Percentiles rank a stretch among this genome's conserved stretches.
phyloP scores from a whole-genome alignment of 2,329 filamentous ascomycete genomes.

The Tolypocladium cylindrosporum region DNA sequence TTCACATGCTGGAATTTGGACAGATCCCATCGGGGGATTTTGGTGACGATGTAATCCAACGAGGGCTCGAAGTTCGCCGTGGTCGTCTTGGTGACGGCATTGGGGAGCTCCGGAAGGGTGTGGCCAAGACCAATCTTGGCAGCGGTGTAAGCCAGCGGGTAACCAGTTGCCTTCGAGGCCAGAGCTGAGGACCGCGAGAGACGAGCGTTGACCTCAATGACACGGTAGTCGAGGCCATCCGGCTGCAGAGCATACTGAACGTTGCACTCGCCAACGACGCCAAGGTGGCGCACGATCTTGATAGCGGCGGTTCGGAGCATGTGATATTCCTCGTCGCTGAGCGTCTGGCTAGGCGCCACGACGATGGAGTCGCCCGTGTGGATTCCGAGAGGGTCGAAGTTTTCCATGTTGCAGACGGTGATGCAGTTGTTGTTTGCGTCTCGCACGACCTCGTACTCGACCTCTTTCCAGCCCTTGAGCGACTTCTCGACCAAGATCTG shows the following conservation, averaged over 20 bases:
- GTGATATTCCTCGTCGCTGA: constrained; percentile 98
- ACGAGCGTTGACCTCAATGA: constrained; percentile 98
- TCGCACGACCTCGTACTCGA: constrained; percentile 96
- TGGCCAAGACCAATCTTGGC: constrained; percentile 97
- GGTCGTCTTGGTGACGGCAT: constrained; percentile 96
- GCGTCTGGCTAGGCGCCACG: constrained; percentile 89
- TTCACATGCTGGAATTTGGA: constrained; percentile 99
- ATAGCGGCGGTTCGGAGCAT: constrained; percentile 97
- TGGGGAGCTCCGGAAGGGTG: constrained; percentile 88
- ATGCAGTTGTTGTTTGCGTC: constrained; percentile 98
- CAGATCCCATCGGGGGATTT: constrained; percentile 97
- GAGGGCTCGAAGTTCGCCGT: constrained; percentile 98
- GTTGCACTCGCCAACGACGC: constrained; percentile 97
- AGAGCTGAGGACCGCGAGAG: constrained; percentile 94
- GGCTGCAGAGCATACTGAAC: constrained; percentile 96
- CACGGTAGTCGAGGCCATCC: constrained; percentile 92
- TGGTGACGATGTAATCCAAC: constrained; percentile 95
- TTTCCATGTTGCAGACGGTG: constrained; percentile 76
- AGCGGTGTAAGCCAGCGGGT: constrained; percentile 92
- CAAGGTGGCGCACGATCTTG: constrained; percentile 95
- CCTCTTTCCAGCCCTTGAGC: constrained; percentile 98
- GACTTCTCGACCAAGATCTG: constrained; percentile 98
- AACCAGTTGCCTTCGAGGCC: constrained; percentile 95
- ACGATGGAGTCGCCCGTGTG: constrained; percentile 99
- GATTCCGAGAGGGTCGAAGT: constrained; percentile 94